phyloP scores from a whole-genome alignment of 2,329 filamentous ascomycete species.

The Rhytidhysteron rufulum region DNA sequence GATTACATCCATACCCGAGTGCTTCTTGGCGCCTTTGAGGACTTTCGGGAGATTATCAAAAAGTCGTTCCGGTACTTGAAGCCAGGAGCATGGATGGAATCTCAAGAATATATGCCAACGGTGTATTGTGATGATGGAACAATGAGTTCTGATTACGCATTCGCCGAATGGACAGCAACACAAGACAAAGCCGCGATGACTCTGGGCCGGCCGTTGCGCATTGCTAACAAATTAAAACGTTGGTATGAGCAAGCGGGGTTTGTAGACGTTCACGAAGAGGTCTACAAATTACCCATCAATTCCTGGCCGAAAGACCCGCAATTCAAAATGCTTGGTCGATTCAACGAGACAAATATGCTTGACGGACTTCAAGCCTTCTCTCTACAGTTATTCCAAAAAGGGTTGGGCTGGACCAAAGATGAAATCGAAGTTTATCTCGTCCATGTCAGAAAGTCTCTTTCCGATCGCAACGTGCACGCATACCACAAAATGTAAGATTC shows the following conservation, averaged over 20 bases:
- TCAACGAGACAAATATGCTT: slow-evolving; percentile 46
- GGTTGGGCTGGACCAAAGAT: slow-evolving; percentile 41
- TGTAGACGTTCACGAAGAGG: slow-evolving; percentile 51
- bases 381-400: slow-evolving; percentile 40
- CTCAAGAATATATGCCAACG: slow-evolving; percentile 41
- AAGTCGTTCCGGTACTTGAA: slow-evolving; percentile 51
- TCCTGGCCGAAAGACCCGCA: slow-evolving; percentile 49
- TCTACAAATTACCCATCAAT: slow-evolving; percentile 52
- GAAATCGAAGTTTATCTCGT: slow-evolving; percentile 46
- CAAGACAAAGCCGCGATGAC: slow-evolving; percentile 44
- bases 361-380: slow-evolving; percentile 43
- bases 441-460: slow-evolving; percentile 37
- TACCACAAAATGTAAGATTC: slow-evolving; percentile 42
- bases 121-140: slow-evolving; percentile 52
- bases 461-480: slow-evolving; percentile 37
- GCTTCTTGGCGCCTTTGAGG: slow-evolving; percentile 55
- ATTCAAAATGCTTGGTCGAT: slow-evolving; percentile 47
- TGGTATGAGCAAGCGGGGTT: slow-evolving; percentile 58
- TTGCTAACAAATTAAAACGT: slow-evolving; percentile 51
- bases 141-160: slow-evolving; percentile 45
- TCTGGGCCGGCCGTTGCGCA: slow-evolving; percentile 46
- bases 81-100: slow-evolving; percentile 53
- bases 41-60: slow-evolving; percentile 54
- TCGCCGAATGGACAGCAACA: slow-evolving; percentile 46
- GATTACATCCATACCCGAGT: slow-evolving; percentile 60